These are phyloP conservation scores for Paraphaeosphaeria minitans DNA, from an alignment of 2,329 filamentous ascomycete species.

Conservation along the genomic window DNA sequence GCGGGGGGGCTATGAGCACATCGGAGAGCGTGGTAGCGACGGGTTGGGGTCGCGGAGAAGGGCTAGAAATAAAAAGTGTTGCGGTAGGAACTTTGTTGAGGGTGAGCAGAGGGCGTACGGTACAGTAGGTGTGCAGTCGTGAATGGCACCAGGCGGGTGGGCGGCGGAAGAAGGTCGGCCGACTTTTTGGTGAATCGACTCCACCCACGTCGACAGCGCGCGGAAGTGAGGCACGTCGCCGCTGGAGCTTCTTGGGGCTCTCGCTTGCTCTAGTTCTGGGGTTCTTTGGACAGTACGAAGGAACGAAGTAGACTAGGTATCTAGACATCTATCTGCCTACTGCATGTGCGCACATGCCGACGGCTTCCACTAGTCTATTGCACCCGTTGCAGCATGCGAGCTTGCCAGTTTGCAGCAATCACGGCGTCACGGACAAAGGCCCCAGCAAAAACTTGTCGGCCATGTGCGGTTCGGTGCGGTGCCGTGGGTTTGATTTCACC, in stretches of 20 bases:
- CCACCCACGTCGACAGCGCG: not conserved
- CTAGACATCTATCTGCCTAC: not conserved
- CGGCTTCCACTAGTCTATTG: not conserved
- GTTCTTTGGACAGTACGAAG: too few relatives aligned
- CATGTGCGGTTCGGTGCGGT: not conserved
- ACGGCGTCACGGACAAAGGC: constrained; percentile 3
- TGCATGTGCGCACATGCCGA: not conserved
- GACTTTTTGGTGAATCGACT: not conserved
- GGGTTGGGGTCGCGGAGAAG: not conserved
- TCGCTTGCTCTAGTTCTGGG: constrained; percentile 2
- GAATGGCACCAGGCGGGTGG: too few relatives aligned
- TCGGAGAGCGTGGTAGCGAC: constrained; percentile 5
- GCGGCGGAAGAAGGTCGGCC: not conserved
- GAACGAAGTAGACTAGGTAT: too few relatives aligned
- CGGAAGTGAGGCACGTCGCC: not conserved
- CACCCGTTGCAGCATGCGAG: not conserved
- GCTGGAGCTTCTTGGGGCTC: not conserved
- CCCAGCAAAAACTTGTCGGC: not conserved
- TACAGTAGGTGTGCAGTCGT: not conserved
- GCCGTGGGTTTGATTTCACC: not conserved
- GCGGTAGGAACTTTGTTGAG: not conserved
- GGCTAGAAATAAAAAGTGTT: not conserved
- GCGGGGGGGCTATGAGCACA: constrained; percentile 9
- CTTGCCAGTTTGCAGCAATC: not conserved
- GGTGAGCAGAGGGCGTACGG: not conserved